Evolutionary conservation across 495 filamentous ascomycete genomes (phyloP), one percentile per base, ranked within the genome.

Genomic region (Penicillium tannophilum): DNA sequence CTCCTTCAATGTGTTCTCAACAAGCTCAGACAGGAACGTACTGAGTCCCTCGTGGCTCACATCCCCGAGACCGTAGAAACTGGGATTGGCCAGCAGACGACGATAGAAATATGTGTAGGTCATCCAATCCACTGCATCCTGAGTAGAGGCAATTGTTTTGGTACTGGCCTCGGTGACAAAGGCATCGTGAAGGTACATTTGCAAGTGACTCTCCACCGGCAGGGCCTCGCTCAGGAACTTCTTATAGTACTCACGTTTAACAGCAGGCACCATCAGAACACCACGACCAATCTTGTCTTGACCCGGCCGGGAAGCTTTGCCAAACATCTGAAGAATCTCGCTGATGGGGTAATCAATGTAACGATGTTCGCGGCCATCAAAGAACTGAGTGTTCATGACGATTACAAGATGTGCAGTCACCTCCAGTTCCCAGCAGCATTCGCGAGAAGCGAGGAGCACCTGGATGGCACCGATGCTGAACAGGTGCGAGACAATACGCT

Each of bases 241-340:
- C 76, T 92, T 92, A 83, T 98, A 98, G 73, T 97, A 99, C 57
- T 97, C 92, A 30, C 93, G 86, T 78, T 95, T 97, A 45, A 93
- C 91, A 17, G 89, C 88, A 5, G 93, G 90, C 6, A 96, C 87
- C 93, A 99, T 97, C 31, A 99, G 77, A 16, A 99, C 90, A 57
- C 93, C 95, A 58, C 89, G 90, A 51, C 91, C 89, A 23, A 86
- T 77, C 56, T 93, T 93, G 67, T 97, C 93, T 59, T 85, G 73
- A 9, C 87, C 83, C 6, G 91, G 81, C 53, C 92, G 88, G 30
- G 89, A 86, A 26, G 94, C 91, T 70, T 92, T 95, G 63, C 94
- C 94, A 59, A 97, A 97, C 95, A 99, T 99, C 65, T 99, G 95
- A n/a, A 99, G 78, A n/a, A 99, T 82, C 69, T 99, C 94, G 66